phyloP scores from a whole-genome alignment of 2,329 filamentous ascomycete genomes.

The Arthrobotrys sphaeroides region DNA sequence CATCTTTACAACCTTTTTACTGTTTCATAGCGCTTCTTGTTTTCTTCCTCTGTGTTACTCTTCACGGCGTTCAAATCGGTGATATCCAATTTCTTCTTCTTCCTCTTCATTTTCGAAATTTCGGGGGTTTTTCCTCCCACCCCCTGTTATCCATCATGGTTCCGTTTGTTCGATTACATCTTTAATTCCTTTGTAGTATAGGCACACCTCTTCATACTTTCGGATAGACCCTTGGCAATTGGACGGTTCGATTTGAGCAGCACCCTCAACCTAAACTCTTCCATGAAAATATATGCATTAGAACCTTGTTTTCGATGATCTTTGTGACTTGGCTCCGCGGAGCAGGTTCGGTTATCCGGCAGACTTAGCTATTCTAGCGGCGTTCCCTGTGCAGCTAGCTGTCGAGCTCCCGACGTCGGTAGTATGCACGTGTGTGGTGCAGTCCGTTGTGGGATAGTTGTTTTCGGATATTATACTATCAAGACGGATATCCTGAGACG shows the following conservation, averaged over 20 bases:
- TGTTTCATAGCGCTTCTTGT: slow-evolving; percentile 9
- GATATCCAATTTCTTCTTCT: slow-evolving; percentile 6
- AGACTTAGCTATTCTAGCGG: too few relatives aligned
- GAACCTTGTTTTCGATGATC: neutral
- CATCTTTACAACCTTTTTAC: neutral
- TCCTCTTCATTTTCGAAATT: neutral
- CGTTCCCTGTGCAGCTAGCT: too few relatives aligned
- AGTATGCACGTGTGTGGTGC: too few relatives aligned
- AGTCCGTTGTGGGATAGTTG: neutral
- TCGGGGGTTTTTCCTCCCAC: neutral
- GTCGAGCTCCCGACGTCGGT: neutral
- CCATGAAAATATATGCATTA: neutral
- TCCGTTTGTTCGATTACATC: neutral
- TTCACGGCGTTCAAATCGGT: slow-evolving; percentile 1
- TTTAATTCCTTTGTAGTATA: slow-evolving; percentile 9
- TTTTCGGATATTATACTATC: too few relatives aligned
- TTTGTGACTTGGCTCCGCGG: too few relatives aligned
- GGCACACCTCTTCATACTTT: too few relatives aligned
- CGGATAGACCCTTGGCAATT: too few relatives aligned
- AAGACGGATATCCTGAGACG: too few relatives aligned
- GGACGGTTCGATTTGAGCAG: neutral
- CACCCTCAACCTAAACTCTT: too few relatives aligned
- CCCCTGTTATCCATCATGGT: neutral
- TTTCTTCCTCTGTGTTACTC: neutral
- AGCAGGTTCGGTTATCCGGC: too few relatives aligned